Evolutionary conservation across 1,139 yeast genomes (phyloP).

Genomic region (Fermentozyma sake): DNA sequence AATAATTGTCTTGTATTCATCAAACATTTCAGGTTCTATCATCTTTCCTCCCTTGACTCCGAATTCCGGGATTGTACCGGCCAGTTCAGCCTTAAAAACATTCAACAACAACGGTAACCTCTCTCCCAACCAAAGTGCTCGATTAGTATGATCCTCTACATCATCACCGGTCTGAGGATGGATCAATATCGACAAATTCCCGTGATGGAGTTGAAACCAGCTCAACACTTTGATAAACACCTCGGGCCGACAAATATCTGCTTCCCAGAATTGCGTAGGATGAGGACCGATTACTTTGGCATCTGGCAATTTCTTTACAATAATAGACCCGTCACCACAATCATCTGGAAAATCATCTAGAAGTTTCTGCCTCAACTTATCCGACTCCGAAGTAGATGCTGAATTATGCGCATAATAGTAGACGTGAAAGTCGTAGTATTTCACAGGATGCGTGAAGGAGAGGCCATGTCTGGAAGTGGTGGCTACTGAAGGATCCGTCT

Average conservation of each 20-base stretch:
- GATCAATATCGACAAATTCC: constrained; percentile 24
- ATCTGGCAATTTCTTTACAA: constrained; percentile 26
- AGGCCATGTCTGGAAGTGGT: constrained; percentile 20
- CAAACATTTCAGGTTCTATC: too few species aligned
- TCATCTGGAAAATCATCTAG: constrained; percentile 22
- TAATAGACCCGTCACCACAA: constrained; percentile 23
- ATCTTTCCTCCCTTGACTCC: constrained; percentile 27
- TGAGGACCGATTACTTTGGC: constrained; percentile 29
- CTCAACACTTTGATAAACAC: constrained; percentile 23
- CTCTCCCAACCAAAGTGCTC: constrained; percentile 30
- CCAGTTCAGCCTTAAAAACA: constrained; percentile 12
- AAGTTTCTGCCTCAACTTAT: constrained; percentile 17
- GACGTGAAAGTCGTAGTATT: constrained; percentile 33
- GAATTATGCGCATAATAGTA: constrained; percentile 24
- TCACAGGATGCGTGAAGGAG: constrained; percentile 21
- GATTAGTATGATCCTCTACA: constrained; percentile 21
- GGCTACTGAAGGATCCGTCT: constrained; percentile 17
- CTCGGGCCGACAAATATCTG: constrained; percentile 28
- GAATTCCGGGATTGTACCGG: constrained; percentile 20
- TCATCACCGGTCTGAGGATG: constrained; percentile 33
- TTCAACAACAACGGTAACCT: constrained; percentile 18
- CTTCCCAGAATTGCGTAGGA: constrained; percentile 31
- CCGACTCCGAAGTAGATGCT: constrained; percentile 18
- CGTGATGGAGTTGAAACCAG: constrained; percentile 31
- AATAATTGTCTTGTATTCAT: too few species aligned